These are phyloP conservation scores for Leishmania mexicana DNA, from an alignment of 208 protist species.

Conservation along the genomic window DNA sequence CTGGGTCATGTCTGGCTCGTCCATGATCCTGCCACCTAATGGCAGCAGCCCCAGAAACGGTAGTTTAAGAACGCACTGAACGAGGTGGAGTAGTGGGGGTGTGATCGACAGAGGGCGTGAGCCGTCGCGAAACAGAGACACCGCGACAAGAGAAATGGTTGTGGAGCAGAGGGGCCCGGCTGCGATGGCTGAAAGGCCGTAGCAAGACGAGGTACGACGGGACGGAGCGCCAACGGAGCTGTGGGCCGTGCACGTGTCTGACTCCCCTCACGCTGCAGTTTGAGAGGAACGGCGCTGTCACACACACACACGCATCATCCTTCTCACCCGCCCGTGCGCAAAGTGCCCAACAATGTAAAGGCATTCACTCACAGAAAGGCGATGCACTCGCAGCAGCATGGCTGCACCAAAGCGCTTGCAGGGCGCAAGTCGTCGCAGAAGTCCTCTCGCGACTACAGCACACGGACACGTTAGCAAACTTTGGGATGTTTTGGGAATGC, in stretches of 20 bases:
- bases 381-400: neutral
- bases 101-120: neutral
- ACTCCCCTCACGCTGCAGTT: neutral
- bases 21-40: neutral
- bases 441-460: neutral
- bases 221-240: neutral
- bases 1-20: neutral
- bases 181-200: neutral
- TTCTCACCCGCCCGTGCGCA: neutral
- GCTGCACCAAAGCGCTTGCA: neutral
- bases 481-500: neutral
- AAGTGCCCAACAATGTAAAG: neutral
- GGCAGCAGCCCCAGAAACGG: neutral
- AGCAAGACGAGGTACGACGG: neutral
- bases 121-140: neutral
- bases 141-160: neutral
- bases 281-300: neutral
- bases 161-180: neutral
- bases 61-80: neutral
- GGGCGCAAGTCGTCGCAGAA: neutral
- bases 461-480: neutral
- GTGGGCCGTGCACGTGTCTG: neutral
- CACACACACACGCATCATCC: neutral
- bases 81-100: neutral
- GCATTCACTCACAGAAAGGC: neutral